Base-by-base conservation (phyloP, 345 rosid species). In the Theobroma cacao region DNA sequence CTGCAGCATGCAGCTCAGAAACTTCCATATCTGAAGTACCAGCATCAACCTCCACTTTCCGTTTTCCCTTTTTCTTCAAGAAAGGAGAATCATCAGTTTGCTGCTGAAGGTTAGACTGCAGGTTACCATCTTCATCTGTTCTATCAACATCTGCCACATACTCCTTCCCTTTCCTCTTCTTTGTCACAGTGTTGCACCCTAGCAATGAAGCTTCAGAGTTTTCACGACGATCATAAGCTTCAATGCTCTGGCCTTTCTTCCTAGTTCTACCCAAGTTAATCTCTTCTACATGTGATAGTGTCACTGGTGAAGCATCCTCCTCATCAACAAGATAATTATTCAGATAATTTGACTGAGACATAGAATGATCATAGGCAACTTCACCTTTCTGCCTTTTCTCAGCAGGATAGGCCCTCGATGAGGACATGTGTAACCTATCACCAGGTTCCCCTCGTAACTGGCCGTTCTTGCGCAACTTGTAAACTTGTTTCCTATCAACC, bases 141-240 rank as follows among this genome's bases (percentile, higher is more conserved):
- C 83, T 81, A 66, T 85, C 89, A 76, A 77, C 60, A 55, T 81
- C 86, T 74, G 79, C 79, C 79, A 84, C 80, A 77, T 87, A 86
- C 34, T 86, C 89, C 88, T 90, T 94, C 48, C 75, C 80, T 86
- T 89, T 92, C 80, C 92, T 89, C 90, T 88, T 93, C 87, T 89
- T 96, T 10, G 78, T 58, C 79, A 75, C 84, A 33, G 84, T 34
- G 72, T 82, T 93, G 92, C 90, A 89, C 65, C 85, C 93, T 52
- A 86, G 81, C 72, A 90, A 67, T 47, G 89, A 68, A 47, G 84
- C 84, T 77, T 89, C 94, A 33, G 88, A 73, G 78, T 83, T 89
- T 80, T 89, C 97, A 84, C 71, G 85, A 52, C 68, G 83, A 84
- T 86, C 85, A 50, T 85, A 79, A 59, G 73, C 84, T 71, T 87